Evolutionary conservation across 1,139 yeast genomes (phyloP).

Genomic region (Yamadazyma dushanensis): DNA sequence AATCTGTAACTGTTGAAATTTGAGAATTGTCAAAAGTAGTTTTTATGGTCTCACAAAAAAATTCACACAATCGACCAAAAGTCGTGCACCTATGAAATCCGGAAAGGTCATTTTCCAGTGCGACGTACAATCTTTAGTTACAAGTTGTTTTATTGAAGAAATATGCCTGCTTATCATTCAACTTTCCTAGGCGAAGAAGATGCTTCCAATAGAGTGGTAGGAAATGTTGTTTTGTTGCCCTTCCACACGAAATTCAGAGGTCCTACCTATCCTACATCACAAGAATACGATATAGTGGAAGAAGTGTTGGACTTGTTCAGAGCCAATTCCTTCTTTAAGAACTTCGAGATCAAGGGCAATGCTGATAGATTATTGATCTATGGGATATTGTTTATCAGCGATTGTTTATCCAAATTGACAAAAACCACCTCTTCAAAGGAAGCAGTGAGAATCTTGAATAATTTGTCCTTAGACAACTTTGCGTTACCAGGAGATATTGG

Average conservation of each 20-base stretch:
- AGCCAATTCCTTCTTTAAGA: conserved; percentile 93
- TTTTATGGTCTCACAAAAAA: too few relatives aligned
- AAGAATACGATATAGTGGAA: conserved; percentile 88
- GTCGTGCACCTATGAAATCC: conserved; percentile 1
- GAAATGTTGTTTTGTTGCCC: conserved; percentile 81
- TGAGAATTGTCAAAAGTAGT: too few relatives aligned
- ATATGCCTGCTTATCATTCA: conserved; percentile 84
- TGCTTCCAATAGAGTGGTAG: conserved; percentile 41
- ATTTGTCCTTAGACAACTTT: conserved; percentile 84
- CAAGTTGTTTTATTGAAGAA: too few relatives aligned
- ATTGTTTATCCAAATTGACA: conserved; percentile 69
- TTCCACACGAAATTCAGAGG: conserved; percentile 84
- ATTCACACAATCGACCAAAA: too few relatives aligned
- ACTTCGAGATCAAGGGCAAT: conserved; percentile 94
- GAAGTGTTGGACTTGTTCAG: conserved; percentile 89
- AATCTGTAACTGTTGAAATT: too few relatives aligned
- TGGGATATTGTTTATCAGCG: conserved; percentile 89
- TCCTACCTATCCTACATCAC: conserved; percentile 81
- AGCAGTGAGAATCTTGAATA: conserved; percentile 73
- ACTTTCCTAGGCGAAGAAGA: conserved; percentile 78
- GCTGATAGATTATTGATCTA: conserved; percentile 93
- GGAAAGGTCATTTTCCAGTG: too few relatives aligned
- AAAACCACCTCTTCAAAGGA: conserved; percentile 52
- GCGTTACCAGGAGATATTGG: conserved; percentile 94
- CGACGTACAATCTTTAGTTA: too few relatives aligned